These are phyloP conservation scores for Thielaviopsis musarum DNA, from an alignment of 2,329 filamentous ascomycete species.

Conservation along the genomic window DNA sequence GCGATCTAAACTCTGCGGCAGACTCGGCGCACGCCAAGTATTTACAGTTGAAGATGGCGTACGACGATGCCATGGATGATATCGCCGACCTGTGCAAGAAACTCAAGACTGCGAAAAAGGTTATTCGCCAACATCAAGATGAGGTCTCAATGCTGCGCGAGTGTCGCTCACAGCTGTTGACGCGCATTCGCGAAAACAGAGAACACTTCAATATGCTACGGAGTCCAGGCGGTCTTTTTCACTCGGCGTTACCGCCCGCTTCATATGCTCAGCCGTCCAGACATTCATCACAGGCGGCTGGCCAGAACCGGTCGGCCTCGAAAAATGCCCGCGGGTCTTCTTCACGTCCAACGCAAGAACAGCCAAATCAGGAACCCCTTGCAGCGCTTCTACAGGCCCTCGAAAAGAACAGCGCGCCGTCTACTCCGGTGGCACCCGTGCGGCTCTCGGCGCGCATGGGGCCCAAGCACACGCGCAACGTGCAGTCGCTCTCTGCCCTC, in stretches of 20 bases:
- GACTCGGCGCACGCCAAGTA: constrained; percentile 38
- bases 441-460: constrained; percentile 18
- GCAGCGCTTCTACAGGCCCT: constrained; percentile 68
- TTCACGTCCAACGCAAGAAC: constrained; percentile 13
- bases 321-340: constrained; percentile 22
- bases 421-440: constrained; percentile 40
- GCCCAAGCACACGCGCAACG: constrained; percentile 53
- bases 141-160: constrained; percentile 54
- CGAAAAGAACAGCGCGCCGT: constrained; percentile 52
- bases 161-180: constrained; percentile 60
- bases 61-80: constrained; percentile 49
- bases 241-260: constrained; percentile 44
- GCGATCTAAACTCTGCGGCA: constrained; percentile 33
- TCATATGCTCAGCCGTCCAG: neutral
- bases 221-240: constrained; percentile 53
- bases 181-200: constrained; percentile 74
- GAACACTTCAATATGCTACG: constrained; percentile 70
- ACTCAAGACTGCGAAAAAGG: constrained; percentile 55
- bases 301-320: constrained; percentile 20
- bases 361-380: constrained; percentile 43
- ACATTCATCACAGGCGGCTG: neutral
- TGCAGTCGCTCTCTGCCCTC: constrained; percentile 71
- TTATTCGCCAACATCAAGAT: constrained; percentile 64
- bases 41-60: constrained; percentile 46
- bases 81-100: constrained; percentile 47